These are phyloP conservation scores for sunflower (Helianthus annuus) DNA, from an alignment of 129 eudicot genomes.

Conservation along the genomic window HanXRQr2.0-SUNRISE NC_035442.2:20286357-20286856, in stretches of 20 bases:
- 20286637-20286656: conserved; percentile 88
- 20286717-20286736: neutral
- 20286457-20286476: conserved; percentile 83
- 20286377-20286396: conserved; percentile 81
- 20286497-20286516: neutral
- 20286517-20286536: neutral
- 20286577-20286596: conserved; percentile 70
- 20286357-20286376: conserved; percentile 84
- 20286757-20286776: too few species aligned
- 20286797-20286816: too few species aligned
- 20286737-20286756: too few species aligned
- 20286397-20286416: conserved; percentile 91
- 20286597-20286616: conserved; percentile 97
- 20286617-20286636: conserved; percentile 99
- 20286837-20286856: too few species aligned
- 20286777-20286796: too few species aligned
- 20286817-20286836: too few species aligned
- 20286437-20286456: conserved; percentile 91
- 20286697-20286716: neutral
- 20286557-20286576: conserved; percentile 6
- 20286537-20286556: conserved; percentile 1
- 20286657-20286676: conserved; percentile 95
- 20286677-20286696: conserved; percentile 70
- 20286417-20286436: conserved; percentile 89
- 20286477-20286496: neutral